phyloP scores from a whole-genome alignment of 331 rosid species.

The Dryas integrifolia region DNA sequence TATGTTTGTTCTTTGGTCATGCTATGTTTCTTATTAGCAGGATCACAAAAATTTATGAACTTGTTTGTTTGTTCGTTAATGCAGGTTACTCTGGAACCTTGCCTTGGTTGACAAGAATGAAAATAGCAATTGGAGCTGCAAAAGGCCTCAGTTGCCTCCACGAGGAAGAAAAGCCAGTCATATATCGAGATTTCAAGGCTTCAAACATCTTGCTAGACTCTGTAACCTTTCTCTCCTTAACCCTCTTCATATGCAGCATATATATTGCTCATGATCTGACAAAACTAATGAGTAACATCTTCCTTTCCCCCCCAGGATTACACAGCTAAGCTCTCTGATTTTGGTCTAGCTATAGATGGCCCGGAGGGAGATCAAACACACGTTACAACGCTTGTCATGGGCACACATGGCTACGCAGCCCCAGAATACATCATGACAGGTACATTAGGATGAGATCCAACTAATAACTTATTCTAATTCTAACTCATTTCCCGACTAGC shows the following conservation, averaged over 20 bases:
- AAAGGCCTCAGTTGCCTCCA: constrained; percentile 87
- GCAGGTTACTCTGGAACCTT: constrained; percentile 74
- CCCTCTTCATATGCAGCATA: background rate
- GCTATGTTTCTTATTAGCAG: background rate
- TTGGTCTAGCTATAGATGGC: constrained; percentile 83
- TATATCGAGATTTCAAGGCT: constrained; percentile 85
- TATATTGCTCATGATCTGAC: background rate
- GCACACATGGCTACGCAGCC: constrained; percentile 93
- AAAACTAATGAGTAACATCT: background rate
- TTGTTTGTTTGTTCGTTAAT: constrained; percentile 28
- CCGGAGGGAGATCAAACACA: constrained; percentile 70
- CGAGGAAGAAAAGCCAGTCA: constrained; percentile 77
- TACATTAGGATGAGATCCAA: constrained; percentile 13
- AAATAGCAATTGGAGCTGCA: constrained; percentile 90
- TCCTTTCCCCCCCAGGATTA: constrained; percentile 48
- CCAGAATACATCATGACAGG: constrained; percentile 90
- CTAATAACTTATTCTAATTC: too few species aligned
- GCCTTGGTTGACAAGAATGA: constrained; percentile 86
- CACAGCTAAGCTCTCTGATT: constrained; percentile 82
- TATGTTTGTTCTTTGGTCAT: background rate
- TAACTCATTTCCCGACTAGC: too few species aligned
- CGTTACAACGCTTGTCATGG: constrained; percentile 71
- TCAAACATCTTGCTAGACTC: constrained; percentile 77
- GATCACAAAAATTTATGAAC: background rate
- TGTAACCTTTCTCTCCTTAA: constrained; percentile 28